Evolutionary conservation across 805 yeast genomes (phyloP), one percentile per base, ranked within the genome.

Genomic region (Candida wancherniae): DNA sequence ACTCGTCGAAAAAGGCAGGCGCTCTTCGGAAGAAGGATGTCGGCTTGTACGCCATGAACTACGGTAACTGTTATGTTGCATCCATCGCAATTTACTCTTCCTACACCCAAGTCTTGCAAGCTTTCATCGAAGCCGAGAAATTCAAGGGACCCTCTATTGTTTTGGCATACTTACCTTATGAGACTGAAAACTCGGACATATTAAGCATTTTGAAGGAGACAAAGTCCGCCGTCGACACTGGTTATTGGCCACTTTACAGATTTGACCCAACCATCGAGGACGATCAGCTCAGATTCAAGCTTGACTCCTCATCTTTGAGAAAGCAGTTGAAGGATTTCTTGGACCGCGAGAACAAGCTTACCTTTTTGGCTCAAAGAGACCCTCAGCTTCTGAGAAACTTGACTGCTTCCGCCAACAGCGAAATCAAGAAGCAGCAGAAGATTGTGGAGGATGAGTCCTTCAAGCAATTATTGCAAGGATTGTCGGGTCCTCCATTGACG

Each of bases 231-330:
- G 94, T 90, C 26, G 96, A 85, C 49, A 67, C 87, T 19, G 97
- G 97, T n/a, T 81, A 82, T 63, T 87, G 97, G 94, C 97, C 97
- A 28, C 70, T 90, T 40, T 90, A 88, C 64, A 72, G 96, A 54
- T 90, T 72, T 62, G 72, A 85, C 47, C 95, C 97, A 34, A 42
- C 56, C 7, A 57, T 69, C 29, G 71, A 67, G 27, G 63, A 63
- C 21, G 71, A 63, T 11, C 54, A 60, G 3, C 69, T 65, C 20
- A 73, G 77, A n/a, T 90, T 90, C 71, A 76, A 76, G 48, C 70
- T 90, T 33, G 97, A 90, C 57, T 87, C 97, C 4, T 77, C 88
- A 10, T 77, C 77, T 33, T 75, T 90, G 50, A 79, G 79, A 56
- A 76, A 78, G 47, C 85, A 82, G 46, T 67, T 90, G 41, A 73